Evolutionary conservation across 352 stramenopile genomes (phyloP), one percentile per base, ranked within the genome.

Genomic region (Poterioochromonas sp.): DNA sequence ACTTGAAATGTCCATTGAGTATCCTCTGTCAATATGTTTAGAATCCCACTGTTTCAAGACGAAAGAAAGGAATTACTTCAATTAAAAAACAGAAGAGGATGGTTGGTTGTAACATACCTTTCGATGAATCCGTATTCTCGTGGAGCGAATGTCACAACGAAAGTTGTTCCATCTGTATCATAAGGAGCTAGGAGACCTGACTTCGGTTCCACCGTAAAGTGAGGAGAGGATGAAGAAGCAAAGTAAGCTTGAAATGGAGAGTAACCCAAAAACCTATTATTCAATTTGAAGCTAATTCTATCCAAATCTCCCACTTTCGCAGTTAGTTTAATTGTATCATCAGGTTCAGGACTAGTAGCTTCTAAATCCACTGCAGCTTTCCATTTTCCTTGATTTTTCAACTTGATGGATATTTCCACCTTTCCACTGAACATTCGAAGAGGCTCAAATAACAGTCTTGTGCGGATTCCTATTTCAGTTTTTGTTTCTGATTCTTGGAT

Each of bases 111-210:
- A 39, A 73, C 63, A 26, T 73, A 73, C 63, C 5, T 11, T 73
- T 73, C 63, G 35, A 40, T 91, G 76, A 94, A 94, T 64, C 91
- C 91, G 76, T 96, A 96, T 8, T 91, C 91, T 2, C 86, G 93
- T 0, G 91, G 91, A 15, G 90, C 90, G 80, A 96, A 96, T 15
- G 89, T 93, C 0, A 96, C 87, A 0, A 92, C 84, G 78, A 96
- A 95, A 2, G 82, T 78, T 29, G 85, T 83, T 0, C 88, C 89
- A 0, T 94, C 85, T 43, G 85, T 90, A 0, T 88, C 90, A 70
- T 88, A 90, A 0, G 89, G 84, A 0, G 87, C 84, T n/a, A 96
- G 80, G 18, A 87, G 76, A 2, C 91, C 91, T 76, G 89, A 82
- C 0, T 81, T 68, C 0, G 91, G 91, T 70, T 91, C 92, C 22